A percentile compares a stretch with the other conserved stretches of the same genome.
These are phyloP conservation scores for Anthracocystis panici-leucophaei DNA, from an alignment of 1,284 basidiomycete genomes.

Conservation along the genomic window DNA sequence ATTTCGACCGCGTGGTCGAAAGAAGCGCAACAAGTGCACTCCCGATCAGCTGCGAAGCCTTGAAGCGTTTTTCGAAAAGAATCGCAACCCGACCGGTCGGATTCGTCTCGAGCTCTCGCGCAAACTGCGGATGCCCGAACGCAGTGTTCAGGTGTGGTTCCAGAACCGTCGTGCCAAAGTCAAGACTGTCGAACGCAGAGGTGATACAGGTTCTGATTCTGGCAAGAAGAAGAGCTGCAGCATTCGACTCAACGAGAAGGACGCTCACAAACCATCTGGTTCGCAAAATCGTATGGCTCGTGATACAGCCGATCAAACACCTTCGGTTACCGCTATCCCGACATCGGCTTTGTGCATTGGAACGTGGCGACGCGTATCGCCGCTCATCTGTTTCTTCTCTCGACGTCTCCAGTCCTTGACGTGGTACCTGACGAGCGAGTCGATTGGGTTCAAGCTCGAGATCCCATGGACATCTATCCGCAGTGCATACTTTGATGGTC, in stretches of 20 bases:
- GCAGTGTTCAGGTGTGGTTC: conserved; percentile 64
- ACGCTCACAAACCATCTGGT: conserved; percentile 5
- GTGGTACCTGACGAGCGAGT: conserved; percentile 59
- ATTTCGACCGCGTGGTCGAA: conserved; percentile 46
- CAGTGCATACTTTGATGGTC: conserved; percentile 41
- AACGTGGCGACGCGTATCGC: conserved; percentile 58
- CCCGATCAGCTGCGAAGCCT: conserved; percentile 55
- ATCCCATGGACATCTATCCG: conserved; percentile 54
- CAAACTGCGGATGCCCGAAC: conserved; percentile 56
- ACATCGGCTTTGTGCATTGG: conserved; percentile 55
- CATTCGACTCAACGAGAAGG: conserved; percentile 25
- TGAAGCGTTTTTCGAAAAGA: conserved; percentile 57
- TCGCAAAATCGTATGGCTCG: not conserved
- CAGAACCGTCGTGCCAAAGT: conserved; percentile 57
- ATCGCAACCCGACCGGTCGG: conserved; percentile 59
- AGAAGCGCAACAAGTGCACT: conserved; percentile 62
- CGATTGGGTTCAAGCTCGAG: conserved; percentile 65
- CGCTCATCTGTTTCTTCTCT: conserved; percentile 63
- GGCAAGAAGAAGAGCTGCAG: conserved; percentile 36
- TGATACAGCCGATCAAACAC: conserved; percentile 13
- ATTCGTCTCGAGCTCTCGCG: conserved; percentile 52
- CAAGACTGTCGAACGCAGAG: conserved; percentile 48
- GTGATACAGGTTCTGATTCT: conserved; percentile 23
- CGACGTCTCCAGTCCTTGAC: conserved; percentile 51
- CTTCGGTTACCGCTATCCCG: conserved; percentile 52